These are phyloP conservation scores for Annulohypoxylon nitens DNA, from an alignment of 495 filamentous ascomycete genomes.

Conservation along the genomic window DNA sequence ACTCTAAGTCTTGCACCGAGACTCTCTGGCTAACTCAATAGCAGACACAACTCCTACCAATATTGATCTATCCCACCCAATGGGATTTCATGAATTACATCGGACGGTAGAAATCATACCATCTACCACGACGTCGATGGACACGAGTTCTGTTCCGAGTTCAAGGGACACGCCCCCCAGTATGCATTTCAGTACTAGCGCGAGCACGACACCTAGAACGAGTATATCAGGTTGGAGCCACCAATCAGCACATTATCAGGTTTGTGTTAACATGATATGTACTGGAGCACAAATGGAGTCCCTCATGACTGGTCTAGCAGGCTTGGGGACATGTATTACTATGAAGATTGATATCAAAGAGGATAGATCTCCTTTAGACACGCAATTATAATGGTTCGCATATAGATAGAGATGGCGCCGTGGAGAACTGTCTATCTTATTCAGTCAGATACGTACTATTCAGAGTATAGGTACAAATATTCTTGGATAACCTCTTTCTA, in stretches of 20 bases:
- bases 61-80: constrained; percentile 2
- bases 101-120: not conserved
- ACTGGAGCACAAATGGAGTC: constrained; percentile 4
- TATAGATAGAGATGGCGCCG: not conserved
- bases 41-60: not conserved
- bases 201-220: constrained; percentile 7
- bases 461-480: not conserved
- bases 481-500: not conserved
- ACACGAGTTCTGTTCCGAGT: not conserved
- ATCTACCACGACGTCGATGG: not conserved
- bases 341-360: constrained; percentile 16
- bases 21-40: not conserved
- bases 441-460: not conserved
- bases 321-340: constrained; percentile 6
- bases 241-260: constrained; percentile 7
- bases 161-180: constrained; percentile 2
- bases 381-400: not conserved
- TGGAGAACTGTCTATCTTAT: not conserved
- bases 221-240: constrained; percentile 15
- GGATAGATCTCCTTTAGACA: not conserved
- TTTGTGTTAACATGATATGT: constrained; percentile 2
- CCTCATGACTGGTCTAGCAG: not conserved
- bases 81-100: not conserved
- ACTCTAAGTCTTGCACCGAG: not conserved
- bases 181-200: not conserved